These are phyloP conservation scores for Ceratobasidium sp. DNA, from an alignment of 1,284 basidiomycete species.

Conservation along the genomic window DNA sequence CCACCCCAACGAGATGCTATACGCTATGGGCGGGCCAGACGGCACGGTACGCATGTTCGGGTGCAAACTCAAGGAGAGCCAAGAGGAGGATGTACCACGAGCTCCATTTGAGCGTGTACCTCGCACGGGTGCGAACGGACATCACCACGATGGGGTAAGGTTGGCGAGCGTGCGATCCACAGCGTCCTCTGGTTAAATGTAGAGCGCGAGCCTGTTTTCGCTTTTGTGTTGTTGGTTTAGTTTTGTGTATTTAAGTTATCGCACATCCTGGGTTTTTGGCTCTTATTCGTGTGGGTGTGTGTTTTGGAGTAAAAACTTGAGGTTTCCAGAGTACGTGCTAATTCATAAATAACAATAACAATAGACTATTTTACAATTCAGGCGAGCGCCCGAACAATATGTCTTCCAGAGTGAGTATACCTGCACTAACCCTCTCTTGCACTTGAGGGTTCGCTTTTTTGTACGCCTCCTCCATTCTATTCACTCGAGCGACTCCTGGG, in stretches of 20 bases:
- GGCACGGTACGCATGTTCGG: slow-evolving; percentile 58
- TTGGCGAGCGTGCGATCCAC: slow-evolving; percentile 27
- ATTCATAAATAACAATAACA: too few relatives aligned
- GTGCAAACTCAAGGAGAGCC: slow-evolving; percentile 44
- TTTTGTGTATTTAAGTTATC: neutral
- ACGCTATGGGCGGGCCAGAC: slow-evolving; percentile 75
- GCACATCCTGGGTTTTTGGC: neutral
- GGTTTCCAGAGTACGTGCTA: too few relatives aligned
- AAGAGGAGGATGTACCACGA: slow-evolving; percentile 34
- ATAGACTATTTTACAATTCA: too few relatives aligned
- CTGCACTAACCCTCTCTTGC: too few relatives aligned
- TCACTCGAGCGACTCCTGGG: too few relatives aligned
- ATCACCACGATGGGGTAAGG: slow-evolving; percentile 16
- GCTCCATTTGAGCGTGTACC: slow-evolving; percentile 7
- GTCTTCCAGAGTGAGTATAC: too few relatives aligned
- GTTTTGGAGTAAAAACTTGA: too few relatives aligned
- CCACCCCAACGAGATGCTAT: slow-evolving; percentile 84
- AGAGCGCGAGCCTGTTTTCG: neutral
- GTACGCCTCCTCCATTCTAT: too few relatives aligned
- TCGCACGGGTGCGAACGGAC: slow-evolving; percentile 6
- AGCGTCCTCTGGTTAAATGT: slow-evolving; percentile 25
- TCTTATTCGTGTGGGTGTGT: neutral
- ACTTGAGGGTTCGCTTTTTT: too few relatives aligned
- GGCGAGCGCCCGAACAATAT: too few relatives aligned
- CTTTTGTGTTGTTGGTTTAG: neutral